Percentiles rank a stretch among this genome's conserved stretches.
phyloP scores from a whole-genome alignment of 176 grass and related monocot species.

The Ensete ventricosum region DNA sequence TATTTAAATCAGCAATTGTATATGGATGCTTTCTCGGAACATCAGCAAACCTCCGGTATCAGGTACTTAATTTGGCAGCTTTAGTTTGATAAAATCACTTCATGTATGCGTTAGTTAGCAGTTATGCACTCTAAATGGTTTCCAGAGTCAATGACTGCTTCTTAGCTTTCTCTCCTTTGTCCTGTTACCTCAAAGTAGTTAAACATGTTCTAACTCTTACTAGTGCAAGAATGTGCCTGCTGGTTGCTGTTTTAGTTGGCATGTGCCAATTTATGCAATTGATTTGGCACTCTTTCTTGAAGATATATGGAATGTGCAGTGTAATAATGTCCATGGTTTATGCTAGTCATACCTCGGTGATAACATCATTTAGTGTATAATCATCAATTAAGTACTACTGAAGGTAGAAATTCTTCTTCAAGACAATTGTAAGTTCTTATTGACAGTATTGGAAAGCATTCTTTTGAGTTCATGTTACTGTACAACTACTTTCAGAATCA shows the following conservation, averaged over 20 bases:
- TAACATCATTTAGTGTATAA: background rate
- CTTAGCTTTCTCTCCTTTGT: background rate
- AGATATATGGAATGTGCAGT: too few species aligned
- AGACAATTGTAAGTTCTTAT: too few species aligned
- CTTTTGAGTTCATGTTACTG: background rate
- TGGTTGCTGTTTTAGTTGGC: background rate
- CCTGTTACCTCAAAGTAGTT: background rate
- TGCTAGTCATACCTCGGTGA: too few species aligned
- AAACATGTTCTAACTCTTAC: background rate
- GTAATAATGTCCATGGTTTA: too few species aligned
- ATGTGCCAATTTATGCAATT: background rate
- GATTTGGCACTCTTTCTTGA: too few species aligned
- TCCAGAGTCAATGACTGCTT: background rate
- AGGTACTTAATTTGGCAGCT: conserved; percentile 35
- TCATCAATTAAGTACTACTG: too few species aligned
- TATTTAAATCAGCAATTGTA: conserved; percentile 67
- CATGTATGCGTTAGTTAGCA: background rate
- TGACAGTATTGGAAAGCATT: too few species aligned
- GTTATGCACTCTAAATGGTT: background rate
- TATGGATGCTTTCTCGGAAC: conserved; percentile 89
- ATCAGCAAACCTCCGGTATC: conserved; percentile 94
- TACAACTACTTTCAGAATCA: conserved; percentile 15
- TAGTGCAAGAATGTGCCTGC: background rate
- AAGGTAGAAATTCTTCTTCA: too few species aligned
- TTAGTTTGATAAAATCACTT: background rate